A percentile compares a stretch with the other conserved stretches of the same genome.
These are phyloP conservation scores for Alloteropsis semialata DNA, from an alignment of 176 grass and related monocot genomes.

Conservation along the genomic window DNA sequence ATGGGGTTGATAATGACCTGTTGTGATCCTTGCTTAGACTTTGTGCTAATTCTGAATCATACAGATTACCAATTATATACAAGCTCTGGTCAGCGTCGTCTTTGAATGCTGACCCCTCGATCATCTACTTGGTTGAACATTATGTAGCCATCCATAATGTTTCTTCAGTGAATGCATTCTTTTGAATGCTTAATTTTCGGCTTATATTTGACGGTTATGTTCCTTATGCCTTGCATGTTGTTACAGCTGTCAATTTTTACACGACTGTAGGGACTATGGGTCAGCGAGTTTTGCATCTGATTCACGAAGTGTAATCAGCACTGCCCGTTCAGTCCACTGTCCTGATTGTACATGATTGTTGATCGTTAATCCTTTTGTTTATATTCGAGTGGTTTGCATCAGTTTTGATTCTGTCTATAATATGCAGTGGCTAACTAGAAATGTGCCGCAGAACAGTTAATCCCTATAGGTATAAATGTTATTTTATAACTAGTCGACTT, in stretches of 20 bases:
- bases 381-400: not conserved
- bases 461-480: not conserved
- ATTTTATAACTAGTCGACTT: not conserved
- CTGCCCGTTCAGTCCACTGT: not conserved
- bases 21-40: slow-evolving; percentile 39
- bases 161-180: not conserved
- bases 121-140: not conserved
- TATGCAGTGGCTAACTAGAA: not conserved
- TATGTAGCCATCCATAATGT: too few relatives aligned
- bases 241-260: not conserved
- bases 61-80: too few relatives aligned
- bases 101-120: not conserved
- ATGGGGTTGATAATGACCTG: too few relatives aligned
- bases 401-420: not conserved
- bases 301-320: not conserved
- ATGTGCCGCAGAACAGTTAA: not conserved
- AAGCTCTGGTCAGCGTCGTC: too few relatives aligned
- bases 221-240: not conserved
- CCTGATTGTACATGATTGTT: not conserved
- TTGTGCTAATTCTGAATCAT: too few relatives aligned
- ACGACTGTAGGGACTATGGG: too few relatives aligned
- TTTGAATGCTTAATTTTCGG: not conserved
- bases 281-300: too few relatives aligned
- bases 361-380: not conserved
- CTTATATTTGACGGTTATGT: too few relatives aligned